Evolutionary conservation across 1,139 yeast genomes (phyloP).

Genomic region (Yamadazyma dushanensis): DNA sequence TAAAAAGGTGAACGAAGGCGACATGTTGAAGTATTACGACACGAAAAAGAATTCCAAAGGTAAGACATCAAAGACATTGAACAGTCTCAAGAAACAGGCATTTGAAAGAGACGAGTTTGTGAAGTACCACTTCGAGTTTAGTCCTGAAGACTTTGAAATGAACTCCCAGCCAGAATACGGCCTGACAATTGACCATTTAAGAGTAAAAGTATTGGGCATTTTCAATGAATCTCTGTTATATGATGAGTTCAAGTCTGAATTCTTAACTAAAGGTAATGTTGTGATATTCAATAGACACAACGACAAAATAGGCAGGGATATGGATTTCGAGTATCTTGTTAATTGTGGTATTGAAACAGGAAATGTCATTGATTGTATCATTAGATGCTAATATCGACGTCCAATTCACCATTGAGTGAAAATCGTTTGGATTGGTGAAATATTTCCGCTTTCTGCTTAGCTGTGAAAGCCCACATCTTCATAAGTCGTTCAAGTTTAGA

Average conservation of each 20-base stretch:
- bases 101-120: conserved; percentile 39
- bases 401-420: conserved; percentile 12
- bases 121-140: conserved; percentile 70
- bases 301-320: conserved; percentile 23
- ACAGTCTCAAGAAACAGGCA: conserved; percentile 21
- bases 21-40: conserved; percentile 28
- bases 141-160: conserved; percentile 72
- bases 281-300: conserved; percentile 30
- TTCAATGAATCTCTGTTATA: conserved; percentile 53
- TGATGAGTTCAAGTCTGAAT: conserved; percentile 22
- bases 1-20: conserved; percentile 18
- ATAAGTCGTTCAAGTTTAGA: conserved; percentile 57
- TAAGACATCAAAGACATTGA: too few relatives aligned
- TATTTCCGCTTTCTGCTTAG: conserved; percentile 52
- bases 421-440: too few relatives aligned
- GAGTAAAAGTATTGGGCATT: conserved; percentile 51
- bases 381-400: conserved; percentile 22
- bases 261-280: conserved; percentile 23
- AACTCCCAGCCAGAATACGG: conserved; percentile 67
- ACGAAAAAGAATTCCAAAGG: conserved; percentile 27
- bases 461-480: conserved; percentile 63
- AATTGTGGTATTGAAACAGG: conserved; percentile 69
- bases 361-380: conserved; percentile 51
- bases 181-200: conserved; percentile 61
- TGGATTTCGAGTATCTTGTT: conserved; percentile 56